Evolutionary conservation across 169 alveolate genomes (phyloP).

Genomic region (Plasmodium malariae): DNA sequence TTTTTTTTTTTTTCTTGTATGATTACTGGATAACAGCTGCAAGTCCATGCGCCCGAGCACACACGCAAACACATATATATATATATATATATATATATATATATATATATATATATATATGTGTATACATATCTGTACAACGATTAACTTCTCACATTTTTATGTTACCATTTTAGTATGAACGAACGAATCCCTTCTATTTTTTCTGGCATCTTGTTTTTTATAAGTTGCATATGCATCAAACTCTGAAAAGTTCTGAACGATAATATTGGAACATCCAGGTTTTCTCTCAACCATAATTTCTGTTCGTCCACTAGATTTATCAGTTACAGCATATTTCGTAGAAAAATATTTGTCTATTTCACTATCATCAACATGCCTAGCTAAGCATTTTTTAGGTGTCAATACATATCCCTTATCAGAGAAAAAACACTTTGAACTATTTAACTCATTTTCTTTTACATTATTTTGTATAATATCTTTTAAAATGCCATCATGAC

Average conservation of each 20-base stretch:
- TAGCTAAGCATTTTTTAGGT: slow-evolving; percentile 53
- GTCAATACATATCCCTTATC: slow-evolving; percentile 68
- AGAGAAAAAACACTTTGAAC: slow-evolving; percentile 49
- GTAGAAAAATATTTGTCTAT: slow-evolving; percentile 72
- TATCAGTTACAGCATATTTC: slow-evolving; percentile 66
- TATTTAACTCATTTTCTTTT: slow-evolving; percentile 3
- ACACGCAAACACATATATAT: too few relatives aligned
- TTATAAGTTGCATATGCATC: slow-evolving; percentile 73
- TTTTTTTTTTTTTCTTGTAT: too few relatives aligned
- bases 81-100: too few relatives aligned
- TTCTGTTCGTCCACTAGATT: slow-evolving; percentile 69
- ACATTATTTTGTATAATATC: slow-evolving; percentile 58
- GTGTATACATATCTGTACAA: neutral
- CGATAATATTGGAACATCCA: slow-evolving; percentile 70
- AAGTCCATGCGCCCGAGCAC: too few relatives aligned
- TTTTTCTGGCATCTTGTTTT: slow-evolving; percentile 37
- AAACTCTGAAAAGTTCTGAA: slow-evolving; percentile 70
- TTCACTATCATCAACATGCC: slow-evolving; percentile 73
- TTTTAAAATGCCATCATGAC: slow-evolving; percentile 31
- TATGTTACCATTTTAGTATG: slow-evolving; percentile 65
- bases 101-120: too few relatives aligned
- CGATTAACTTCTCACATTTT: neutral
- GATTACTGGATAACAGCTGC: too few relatives aligned
- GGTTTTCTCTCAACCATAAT: slow-evolving; percentile 75
- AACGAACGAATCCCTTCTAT: slow-evolving; percentile 45